Evolutionary conservation across 2,329 filamentous ascomycete genomes (phyloP), one percentile per base, ranked within the genome.

Genomic region (Coniochaeta sp.): DNA sequence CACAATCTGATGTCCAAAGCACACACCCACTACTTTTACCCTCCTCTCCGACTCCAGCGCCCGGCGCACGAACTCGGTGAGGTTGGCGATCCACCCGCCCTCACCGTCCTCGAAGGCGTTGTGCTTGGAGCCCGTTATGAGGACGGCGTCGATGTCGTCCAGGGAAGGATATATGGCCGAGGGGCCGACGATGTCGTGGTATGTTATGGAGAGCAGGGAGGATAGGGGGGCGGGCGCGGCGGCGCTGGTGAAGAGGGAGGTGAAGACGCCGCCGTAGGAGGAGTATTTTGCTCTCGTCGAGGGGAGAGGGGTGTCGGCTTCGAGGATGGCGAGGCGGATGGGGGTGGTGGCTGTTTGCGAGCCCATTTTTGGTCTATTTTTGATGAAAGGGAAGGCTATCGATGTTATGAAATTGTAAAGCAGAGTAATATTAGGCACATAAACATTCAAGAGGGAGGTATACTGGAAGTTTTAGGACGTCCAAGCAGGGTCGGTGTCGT

Each of bases 1-100:
- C 50, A 95, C 76, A 67, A 96, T 92, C 76, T 96, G 91, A 71
- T 96, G 91, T 6, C 91, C 91, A 72, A 93, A 96, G 74, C 91
- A 96, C 17, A 95, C 81, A 12, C 91, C 91, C 17, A 96, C 79
- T n/a, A 93, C 74, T 38, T 85, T 82, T 8, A 95, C 83, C 0
- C 85, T 77, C 64, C 88, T 81, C 14, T 79, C 77, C 36, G 90
- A 78, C 3, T 89, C 78, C 6, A 74, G 66, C 1, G 66, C 67
- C 64, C 80, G 77, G 58, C 79, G 76, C 0, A 83, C 85, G 68
- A 86, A 96, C 1, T 86, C 84, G 19, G 91, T 87, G 1, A 96
- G 80, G 59, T 82, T 85, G 47, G 87, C 64, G 64, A 95, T 93
- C 91, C 91, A 96, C 4, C 22, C 22, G n/a, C 54, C 54, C 0